Evolutionary conservation across 2,329 filamentous ascomycete genomes (phyloP).

Genomic region (Colletotrichum cereale): DNA sequence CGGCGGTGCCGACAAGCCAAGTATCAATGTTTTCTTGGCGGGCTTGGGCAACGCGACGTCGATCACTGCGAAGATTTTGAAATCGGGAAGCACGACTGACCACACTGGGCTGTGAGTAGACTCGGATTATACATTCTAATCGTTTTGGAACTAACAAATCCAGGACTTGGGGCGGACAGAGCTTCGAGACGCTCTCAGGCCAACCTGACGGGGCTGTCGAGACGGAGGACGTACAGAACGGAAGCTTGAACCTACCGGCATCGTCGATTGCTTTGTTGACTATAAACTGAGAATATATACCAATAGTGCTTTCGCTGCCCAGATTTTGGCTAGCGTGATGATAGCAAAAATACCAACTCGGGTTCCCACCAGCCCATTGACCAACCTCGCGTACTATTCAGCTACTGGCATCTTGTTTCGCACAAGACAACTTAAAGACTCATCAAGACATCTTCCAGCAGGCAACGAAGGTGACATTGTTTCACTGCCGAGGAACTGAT

Average conservation of each 20-base stretch:
- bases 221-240: background rate
- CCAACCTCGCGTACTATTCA: too few relatives aligned
- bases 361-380: too few relatives aligned
- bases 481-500: background rate
- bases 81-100: background rate
- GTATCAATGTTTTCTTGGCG: background rate
- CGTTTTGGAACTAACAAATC: background rate
- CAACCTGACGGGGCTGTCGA: background rate
- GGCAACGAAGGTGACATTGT: background rate
- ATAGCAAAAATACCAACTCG: too few relatives aligned
- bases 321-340: too few relatives aligned
- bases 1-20: background rate
- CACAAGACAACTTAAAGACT: too few relatives aligned
- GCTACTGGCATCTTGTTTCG: too few relatives aligned
- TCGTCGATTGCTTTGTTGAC: background rate
- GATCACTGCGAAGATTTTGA: background rate
- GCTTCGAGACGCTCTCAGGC: conserved; percentile 1
- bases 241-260: background rate
- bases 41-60: background rate
- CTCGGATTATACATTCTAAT: background rate
- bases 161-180: background rate
- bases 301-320: too few relatives aligned
- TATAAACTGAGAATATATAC: background rate
- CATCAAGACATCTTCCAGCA: too few relatives aligned
- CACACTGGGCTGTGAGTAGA: conserved; percentile 1